Evolutionary conservation across 106 monocot species (phyloP).

Genomic region (Phalaenopsis equestris): DNA sequence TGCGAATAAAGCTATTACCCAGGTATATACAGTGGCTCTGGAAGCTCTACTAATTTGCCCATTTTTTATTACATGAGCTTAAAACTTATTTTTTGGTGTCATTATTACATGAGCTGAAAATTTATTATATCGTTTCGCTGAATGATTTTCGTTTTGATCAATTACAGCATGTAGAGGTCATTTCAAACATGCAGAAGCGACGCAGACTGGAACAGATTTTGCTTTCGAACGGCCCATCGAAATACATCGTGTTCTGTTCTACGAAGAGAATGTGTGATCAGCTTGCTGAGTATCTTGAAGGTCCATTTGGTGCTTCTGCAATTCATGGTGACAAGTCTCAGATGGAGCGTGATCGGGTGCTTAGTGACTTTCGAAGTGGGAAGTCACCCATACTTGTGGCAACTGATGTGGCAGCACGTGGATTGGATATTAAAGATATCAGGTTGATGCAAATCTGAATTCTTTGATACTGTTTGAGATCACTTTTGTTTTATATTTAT

Average conservation of each 20-base stretch:
- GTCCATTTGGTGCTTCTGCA: constrained; percentile 70
- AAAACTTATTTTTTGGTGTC: not conserved
- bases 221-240: constrained; percentile 70
- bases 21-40: constrained; percentile 18
- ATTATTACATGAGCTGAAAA: not conserved
- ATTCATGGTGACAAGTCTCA: constrained; percentile 90
- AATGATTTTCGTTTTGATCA: not conserved
- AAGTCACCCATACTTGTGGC: constrained; percentile 64
- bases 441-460: constrained; percentile 23
- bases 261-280: constrained; percentile 91
- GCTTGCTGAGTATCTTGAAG: constrained; percentile 41
- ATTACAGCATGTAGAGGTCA: constrained; percentile 63
- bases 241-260: constrained; percentile 66
- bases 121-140: not conserved
- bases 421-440: constrained; percentile 80
- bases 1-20: constrained; percentile 70
- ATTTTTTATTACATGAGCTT: not conserved
- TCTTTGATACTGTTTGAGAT: not conserved
- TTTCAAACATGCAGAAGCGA: constrained; percentile 54
- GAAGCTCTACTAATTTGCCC: not conserved
- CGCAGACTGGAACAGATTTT: constrained; percentile 73
- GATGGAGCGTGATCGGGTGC: constrained; percentile 58
- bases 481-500: too few species aligned
- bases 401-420: constrained; percentile 82
- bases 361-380: constrained; percentile 61